phyloP scores from a whole-genome alignment of 2,329 filamentous ascomycete genomes.

The Geosmithia putterillii region DNA sequence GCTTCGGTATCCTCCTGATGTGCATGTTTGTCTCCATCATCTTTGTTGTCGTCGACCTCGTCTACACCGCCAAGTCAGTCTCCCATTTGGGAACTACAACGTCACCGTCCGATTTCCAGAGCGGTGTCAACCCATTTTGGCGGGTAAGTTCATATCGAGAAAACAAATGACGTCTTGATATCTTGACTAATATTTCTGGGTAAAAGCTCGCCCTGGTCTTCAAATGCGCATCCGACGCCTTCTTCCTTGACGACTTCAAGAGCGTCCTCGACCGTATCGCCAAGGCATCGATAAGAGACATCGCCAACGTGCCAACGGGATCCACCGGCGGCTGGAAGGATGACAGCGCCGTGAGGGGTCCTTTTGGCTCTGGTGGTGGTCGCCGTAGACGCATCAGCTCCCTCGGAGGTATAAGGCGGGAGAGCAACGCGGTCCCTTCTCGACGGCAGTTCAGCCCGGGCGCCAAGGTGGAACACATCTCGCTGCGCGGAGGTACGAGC shows the following conservation, averaged over 20 bases:
- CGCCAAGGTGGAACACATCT: neutral
- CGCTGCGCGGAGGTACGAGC: neutral
- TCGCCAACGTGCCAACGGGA: conserved; percentile 1
- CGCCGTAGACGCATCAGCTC: neutral
- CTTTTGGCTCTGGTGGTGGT: neutral
- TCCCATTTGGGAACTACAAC: neutral
- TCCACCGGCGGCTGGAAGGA: neutral
- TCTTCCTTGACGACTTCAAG: conserved; percentile 9
- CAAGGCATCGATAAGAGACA: conserved; percentile 1
- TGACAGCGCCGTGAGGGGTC: neutral
- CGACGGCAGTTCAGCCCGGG: neutral
- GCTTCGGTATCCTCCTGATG: conserved; percentile 6
- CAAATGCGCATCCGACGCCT: conserved; percentile 7
- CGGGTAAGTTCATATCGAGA: conserved; percentile 3
- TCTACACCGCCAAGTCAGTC: conserved; percentile 1
- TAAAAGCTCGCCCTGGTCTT: conserved; percentile 7
- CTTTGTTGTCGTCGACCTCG: conserved; percentile 6
- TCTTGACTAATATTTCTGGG: neutral
- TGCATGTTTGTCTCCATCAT: conserved; percentile 6
- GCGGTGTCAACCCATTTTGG: conserved; percentile 8
- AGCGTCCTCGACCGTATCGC: conserved; percentile 6
- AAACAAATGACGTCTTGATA: neutral
- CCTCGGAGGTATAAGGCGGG: neutral
- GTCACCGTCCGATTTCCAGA: conserved; percentile 1
- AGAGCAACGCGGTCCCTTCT: neutral